Percentiles rank a stretch among this genome's conserved stretches.
These are phyloP conservation scores for Septoria linicola DNA, from an alignment of 2,329 filamentous ascomycete genomes.

Conservation along the genomic window DNA sequence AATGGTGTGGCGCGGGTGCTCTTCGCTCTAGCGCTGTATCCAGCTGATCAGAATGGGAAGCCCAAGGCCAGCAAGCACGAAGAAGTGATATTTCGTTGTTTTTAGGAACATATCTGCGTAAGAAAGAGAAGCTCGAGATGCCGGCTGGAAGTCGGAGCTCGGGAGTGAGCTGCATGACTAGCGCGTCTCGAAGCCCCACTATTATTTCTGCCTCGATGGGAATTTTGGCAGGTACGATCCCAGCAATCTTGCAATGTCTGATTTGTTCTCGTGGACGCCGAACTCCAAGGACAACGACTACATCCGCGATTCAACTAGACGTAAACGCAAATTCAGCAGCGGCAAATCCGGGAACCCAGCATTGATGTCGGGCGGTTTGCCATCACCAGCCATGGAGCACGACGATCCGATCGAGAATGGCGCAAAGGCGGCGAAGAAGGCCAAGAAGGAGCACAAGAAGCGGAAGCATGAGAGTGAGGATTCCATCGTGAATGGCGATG, in stretches of 20 bases:
- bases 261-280: constrained; percentile 13
- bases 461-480: constrained; percentile 28
- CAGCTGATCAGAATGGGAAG: too few relatives aligned
- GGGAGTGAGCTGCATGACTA: too few relatives aligned
- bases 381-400: constrained; percentile 31
- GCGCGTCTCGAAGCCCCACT: too few relatives aligned
- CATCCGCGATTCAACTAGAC: constrained; percentile 29
- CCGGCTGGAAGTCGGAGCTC: too few relatives aligned
- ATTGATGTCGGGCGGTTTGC: constrained; percentile 38
- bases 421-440: constrained; percentile 28
- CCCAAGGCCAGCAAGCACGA: too few relatives aligned
- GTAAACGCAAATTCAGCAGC: constrained; percentile 27
- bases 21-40: too few relatives aligned
- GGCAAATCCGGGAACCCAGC: constrained; percentile 29
- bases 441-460: constrained; percentile 38
- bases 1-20: too few relatives aligned
- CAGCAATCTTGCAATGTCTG: constrained; percentile 3
- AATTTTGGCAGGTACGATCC: not conserved
- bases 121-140: too few relatives aligned
- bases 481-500: constrained; percentile 13
- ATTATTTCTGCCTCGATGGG: too few relatives aligned
- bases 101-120: too few relatives aligned
- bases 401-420: constrained; percentile 27
- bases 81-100: too few relatives aligned
- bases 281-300: constrained; percentile 31